Evolutionary conservation across 306 rosid genomes (phyloP).

Genomic region (Casuarina cunninghamiana): DNA sequence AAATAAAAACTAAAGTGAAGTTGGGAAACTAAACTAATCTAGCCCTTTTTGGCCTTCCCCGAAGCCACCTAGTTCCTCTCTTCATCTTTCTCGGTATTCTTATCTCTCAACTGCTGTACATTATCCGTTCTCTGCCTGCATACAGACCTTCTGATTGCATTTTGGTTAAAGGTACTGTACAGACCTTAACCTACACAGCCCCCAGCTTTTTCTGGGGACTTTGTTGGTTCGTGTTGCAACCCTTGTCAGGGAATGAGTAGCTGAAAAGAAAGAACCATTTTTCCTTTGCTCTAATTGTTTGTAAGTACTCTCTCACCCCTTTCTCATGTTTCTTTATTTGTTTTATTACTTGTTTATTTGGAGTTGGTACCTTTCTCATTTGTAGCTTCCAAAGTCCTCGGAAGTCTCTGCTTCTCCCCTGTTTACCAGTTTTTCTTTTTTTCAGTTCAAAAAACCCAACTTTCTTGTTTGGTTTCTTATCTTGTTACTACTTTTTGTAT

Average conservation of each 20-base stretch:
- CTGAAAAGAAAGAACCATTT: constrained; percentile 37
- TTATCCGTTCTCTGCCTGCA: constrained; percentile 32
- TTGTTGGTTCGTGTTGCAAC: constrained; percentile 59
- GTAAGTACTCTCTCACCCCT: constrained; percentile 22
- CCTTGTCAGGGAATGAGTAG: constrained; percentile 60
- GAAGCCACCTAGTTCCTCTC: constrained; percentile 11
- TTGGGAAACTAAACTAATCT: constrained; percentile 23
- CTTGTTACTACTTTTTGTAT: background rate
- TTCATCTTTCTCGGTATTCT: constrained; percentile 7
- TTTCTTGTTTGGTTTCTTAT: constrained; percentile 28
- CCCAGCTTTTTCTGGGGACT: constrained; percentile 27
- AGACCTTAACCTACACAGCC: background rate
- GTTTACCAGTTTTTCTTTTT: constrained; percentile 14
- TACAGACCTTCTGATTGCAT: constrained; percentile 40
- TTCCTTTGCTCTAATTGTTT: constrained; percentile 31
- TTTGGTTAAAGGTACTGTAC: constrained; percentile 50
- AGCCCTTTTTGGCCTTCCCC: constrained; percentile 35
- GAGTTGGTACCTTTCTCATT: constrained; percentile 16
- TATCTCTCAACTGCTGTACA: constrained; percentile 24
- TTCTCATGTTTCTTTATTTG: constrained; percentile 12
- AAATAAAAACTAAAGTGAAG: constrained; percentile 26
- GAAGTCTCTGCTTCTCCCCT: constrained; percentile 25
- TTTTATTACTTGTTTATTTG: constrained; percentile 21
- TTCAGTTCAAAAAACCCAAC: constrained; percentile 19
- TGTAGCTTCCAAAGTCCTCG: constrained; percentile 40